A percentile compares a stretch with the other conserved stretches of the same genome.
phyloP scores from a whole-genome alignment of 306 rosid species.

The Glycine latifolia region DNA sequence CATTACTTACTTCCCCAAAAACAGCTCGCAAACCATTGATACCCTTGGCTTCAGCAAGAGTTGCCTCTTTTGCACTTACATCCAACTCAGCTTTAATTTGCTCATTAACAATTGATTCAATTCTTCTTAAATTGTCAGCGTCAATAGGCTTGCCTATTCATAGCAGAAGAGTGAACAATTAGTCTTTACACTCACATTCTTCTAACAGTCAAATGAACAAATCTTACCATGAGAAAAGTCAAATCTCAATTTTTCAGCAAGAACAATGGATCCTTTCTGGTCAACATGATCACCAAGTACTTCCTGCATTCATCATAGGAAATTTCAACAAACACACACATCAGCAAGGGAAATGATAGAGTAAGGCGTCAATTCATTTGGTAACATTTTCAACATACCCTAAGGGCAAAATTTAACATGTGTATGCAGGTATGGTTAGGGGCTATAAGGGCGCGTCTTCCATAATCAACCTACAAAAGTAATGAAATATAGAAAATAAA shows the following conservation, averaged over 20 bases:
- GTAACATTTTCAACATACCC: conserved; percentile 60
- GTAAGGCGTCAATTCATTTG: background rate
- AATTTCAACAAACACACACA: conserved; percentile 41
- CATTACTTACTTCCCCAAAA: conserved; percentile 85
- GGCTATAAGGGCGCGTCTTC: conserved; percentile 80
- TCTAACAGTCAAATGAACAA: conserved; percentile 40
- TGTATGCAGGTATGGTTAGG: conserved; percentile 99
- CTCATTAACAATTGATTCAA: conserved; percentile 86
- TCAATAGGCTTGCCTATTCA: conserved; percentile 89
- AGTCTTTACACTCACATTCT: background rate
- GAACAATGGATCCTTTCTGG: conserved; percentile 97
- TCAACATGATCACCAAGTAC: conserved; percentile 92
- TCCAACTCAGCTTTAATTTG: conserved; percentile 85
- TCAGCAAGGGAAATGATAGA: background rate
- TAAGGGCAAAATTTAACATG: conserved; percentile 96
- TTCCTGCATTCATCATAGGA: conserved; percentile 64
- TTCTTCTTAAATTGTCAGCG: conserved; percentile 74
- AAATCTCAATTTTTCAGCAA: conserved; percentile 94
- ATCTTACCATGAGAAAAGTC: conserved; percentile 95
- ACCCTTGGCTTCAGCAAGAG: conserved; percentile 77
- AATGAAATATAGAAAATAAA: conserved; percentile 38
- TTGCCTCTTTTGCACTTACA: conserved; percentile 77
- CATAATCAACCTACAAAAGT: conserved; percentile 81
- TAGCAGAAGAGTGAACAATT: conserved; percentile 43
- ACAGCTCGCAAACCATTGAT: conserved; percentile 95